Percentiles rank a stretch among this genome's conserved stretches.
Conservation (phyloP, 2,329 filamentous ascomycete genomes). For the Botrytis aclada region DNA sequence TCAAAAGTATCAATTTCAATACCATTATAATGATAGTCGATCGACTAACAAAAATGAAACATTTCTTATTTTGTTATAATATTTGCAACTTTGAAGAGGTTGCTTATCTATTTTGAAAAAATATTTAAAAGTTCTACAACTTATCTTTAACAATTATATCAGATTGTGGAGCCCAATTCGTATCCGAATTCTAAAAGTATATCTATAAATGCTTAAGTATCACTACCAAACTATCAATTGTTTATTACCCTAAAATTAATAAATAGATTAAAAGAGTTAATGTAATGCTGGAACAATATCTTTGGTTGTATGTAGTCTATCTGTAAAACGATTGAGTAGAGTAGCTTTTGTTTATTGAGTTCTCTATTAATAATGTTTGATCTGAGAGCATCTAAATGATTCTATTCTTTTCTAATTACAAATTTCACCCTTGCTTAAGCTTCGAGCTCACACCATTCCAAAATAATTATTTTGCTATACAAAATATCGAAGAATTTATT, state of each 20-base stretch:
- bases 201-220: background rate
- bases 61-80: background rate
- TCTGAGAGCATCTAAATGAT: fast-evolving
- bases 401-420: too few relatives aligned
- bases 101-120: background rate
- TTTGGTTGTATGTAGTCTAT: too few relatives aligned
- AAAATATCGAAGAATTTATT: too few relatives aligned
- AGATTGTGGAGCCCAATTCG: background rate
- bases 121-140: background rate
- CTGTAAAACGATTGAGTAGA: too few relatives aligned
- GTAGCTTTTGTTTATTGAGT: too few relatives aligned
- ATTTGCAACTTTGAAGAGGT: background rate
- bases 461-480: fast-evolving
- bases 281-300: background rate
- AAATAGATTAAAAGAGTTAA: background rate
- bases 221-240: background rate
- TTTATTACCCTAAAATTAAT: background rate
- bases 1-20: too few relatives aligned
- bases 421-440: too few relatives aligned
- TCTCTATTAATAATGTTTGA: too few relatives aligned
- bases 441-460: fast-evolving
- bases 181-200: background rate
- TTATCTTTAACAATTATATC: background rate
- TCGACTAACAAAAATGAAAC: background rate
- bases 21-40: background rate